Percentiles rank a stretch among this genome's conserved stretches.
Evolutionary conservation across 2,329 filamentous ascomycete genomes (phyloP).

Genomic region (Xylaria arbuscula): DNA sequence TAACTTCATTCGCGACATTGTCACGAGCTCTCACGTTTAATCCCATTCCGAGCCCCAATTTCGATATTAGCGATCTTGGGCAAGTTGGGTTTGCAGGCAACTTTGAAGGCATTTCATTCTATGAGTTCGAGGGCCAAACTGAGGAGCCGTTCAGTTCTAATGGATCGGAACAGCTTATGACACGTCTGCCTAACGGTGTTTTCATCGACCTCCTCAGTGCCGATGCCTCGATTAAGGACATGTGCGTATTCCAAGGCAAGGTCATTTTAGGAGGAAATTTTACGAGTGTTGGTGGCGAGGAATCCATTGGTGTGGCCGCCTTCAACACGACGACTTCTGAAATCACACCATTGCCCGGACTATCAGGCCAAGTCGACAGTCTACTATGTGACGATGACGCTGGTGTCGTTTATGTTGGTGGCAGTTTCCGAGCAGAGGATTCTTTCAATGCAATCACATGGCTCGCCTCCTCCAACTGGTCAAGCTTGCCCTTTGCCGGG

Average conservation of each 20-base stretch:
- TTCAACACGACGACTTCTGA: slow-evolving; percentile 78
- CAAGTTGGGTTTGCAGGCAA: slow-evolving; percentile 87
- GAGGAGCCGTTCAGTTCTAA: slow-evolving; percentile 75
- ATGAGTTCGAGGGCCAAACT: slow-evolving; percentile 83
- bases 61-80: slow-evolving; percentile 83
- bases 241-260: slow-evolving; percentile 80
- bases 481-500: slow-evolving; percentile 86
- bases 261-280: slow-evolving; percentile 95
- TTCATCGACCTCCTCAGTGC: slow-evolving; percentile 79
- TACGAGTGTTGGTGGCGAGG: slow-evolving; percentile 82
- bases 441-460: slow-evolving; percentile 92
- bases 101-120: slow-evolving; percentile 91
- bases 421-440: slow-evolving; percentile 81
- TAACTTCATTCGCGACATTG: slow-evolving; percentile 57
- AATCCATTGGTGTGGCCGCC: slow-evolving; percentile 82
- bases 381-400: slow-evolving; percentile 83
- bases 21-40: slow-evolving; percentile 68
- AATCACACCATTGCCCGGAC: slow-evolving; percentile 79
- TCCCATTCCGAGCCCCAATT: slow-evolving; percentile 72
- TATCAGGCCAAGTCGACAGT: slow-evolving; percentile 84
- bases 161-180: slow-evolving; percentile 83
- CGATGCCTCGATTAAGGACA: slow-evolving; percentile 85
- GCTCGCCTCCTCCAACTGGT: slow-evolving; percentile 75
- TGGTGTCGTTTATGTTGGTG: slow-evolving; percentile 89
- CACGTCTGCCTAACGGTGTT: slow-evolving; percentile 84